A percentile compares a stretch with the other conserved stretches of the same genome.
These are phyloP conservation scores for Xerocomus nothofagi DNA, from an alignment of 1,284 basidiomycete genomes.

Conservation along the genomic window DNA sequence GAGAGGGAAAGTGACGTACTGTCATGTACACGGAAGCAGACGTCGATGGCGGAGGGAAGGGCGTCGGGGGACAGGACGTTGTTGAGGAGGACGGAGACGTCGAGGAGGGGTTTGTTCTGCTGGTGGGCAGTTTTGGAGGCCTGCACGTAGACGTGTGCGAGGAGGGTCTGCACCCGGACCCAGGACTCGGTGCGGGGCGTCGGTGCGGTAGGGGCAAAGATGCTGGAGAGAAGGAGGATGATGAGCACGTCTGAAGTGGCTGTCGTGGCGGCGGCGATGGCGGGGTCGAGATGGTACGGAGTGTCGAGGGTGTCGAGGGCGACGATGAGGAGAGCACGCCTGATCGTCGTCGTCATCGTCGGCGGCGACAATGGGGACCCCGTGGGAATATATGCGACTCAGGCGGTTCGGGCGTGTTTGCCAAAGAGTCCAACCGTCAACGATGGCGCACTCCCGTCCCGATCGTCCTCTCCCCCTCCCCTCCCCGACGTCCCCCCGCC, in stretches of 20 bases:
- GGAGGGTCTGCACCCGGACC: slow-evolving; percentile 61
- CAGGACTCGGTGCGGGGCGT: slow-evolving; percentile 54
- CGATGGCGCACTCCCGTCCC: slow-evolving; percentile 1
- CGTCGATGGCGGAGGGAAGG: slow-evolving; percentile 42
- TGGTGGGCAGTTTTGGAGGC: slow-evolving; percentile 70
- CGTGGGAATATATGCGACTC: slow-evolving; percentile 19
- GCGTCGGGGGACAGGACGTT: slow-evolving; percentile 44
- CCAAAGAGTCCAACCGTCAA: background rate
- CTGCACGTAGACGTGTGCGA: slow-evolving; percentile 75
- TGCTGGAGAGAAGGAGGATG: slow-evolving; percentile 60
- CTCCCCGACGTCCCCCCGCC: slow-evolving; percentile 4
- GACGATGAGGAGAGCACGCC: slow-evolving; percentile 49
- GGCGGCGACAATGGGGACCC: background rate
- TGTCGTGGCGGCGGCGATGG: slow-evolving; percentile 50
- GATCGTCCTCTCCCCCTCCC: slow-evolving; percentile 10
- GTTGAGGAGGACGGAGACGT: slow-evolving; percentile 66
- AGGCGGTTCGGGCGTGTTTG: background rate
- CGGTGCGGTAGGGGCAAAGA: slow-evolving; percentile 43
- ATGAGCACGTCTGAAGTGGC: slow-evolving; percentile 51
- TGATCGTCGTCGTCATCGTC: slow-evolving; percentile 8
- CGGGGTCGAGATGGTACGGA: slow-evolving; percentile 53
- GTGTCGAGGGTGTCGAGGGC: slow-evolving; percentile 48
- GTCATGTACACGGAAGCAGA: slow-evolving; percentile 52
- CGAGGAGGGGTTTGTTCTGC: slow-evolving; percentile 62
- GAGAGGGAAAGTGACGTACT: slow-evolving; percentile 36